phyloP scores from a whole-genome alignment of 140 eudicot genomes.

The Artemisia princeps region DNA sequence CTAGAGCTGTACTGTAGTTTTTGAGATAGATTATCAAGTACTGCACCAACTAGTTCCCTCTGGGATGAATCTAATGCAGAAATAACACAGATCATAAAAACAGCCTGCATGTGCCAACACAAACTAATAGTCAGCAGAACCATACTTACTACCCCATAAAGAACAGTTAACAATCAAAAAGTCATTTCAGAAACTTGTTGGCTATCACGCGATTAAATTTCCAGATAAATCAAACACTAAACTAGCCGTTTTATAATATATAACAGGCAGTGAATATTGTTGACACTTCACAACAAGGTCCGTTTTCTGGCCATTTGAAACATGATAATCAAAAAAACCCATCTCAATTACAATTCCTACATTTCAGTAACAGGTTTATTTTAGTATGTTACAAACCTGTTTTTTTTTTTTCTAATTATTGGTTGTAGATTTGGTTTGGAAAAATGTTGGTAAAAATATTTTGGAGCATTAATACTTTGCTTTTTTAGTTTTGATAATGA shows the following conservation, averaged over 20 bases:
- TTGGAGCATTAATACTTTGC: not conserved
- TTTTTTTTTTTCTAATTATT: no score
- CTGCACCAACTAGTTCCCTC: conserved; percentile 73
- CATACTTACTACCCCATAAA: conserved; percentile 3
- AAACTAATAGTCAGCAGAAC: conserved; percentile 16
- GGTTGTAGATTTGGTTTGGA: no score
- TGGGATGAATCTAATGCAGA: conserved; percentile 78
- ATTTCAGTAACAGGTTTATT: no score
- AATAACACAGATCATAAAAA: conserved; percentile 75
- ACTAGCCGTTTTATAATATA: not conserved
- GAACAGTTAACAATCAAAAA: conserved; percentile 2
- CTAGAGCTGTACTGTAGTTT: conserved; percentile 56
- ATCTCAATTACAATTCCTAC: no score
- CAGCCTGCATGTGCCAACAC: conserved; percentile 60
- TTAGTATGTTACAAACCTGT: no score
- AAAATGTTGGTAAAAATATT: no score
- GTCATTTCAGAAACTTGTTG: conserved; percentile 5
- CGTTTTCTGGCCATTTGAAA: no score
- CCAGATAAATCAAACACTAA: not conserved
- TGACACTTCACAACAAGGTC: no score
- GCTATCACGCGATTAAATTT: not conserved
- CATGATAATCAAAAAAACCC: no score
- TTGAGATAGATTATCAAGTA: conserved; percentile 66
- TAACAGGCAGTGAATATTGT: not conserved
- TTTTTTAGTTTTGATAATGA: not conserved